Percentiles rank a stretch among this genome's conserved stretches.
Conservation (phyloP, 768 basidiomycete genomes). For the Mycena indigotica region DNA sequence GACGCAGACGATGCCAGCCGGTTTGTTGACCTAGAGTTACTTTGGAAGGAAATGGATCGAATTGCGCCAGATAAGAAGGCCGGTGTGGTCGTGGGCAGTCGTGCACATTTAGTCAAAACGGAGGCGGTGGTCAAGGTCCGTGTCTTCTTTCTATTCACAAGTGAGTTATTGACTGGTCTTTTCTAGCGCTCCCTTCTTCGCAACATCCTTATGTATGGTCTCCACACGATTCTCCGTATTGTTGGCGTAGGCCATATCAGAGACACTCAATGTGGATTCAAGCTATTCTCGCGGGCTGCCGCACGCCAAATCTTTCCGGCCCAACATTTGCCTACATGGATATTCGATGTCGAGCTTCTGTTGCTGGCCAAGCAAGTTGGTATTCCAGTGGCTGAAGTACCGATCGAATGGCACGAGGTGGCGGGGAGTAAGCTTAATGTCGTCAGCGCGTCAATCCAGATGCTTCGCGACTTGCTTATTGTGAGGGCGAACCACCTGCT, state of each 20-base stretch:
- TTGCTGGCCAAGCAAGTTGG: conserved; percentile 77
- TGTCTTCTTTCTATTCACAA: conserved; percentile 5
- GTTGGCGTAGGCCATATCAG: conserved; percentile 89
- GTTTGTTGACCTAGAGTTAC: conserved; percentile 78
- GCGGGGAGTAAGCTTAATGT: conserved; percentile 90
- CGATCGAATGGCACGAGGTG: conserved; percentile 93
- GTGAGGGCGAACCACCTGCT: conserved; percentile 79
- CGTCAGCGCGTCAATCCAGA: conserved; percentile 80
- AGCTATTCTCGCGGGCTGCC: conserved; percentile 84
- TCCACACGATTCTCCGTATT: conserved; percentile 86
- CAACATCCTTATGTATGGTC: conserved; percentile 91
- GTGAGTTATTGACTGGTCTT: background rate
- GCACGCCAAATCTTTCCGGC: conserved; percentile 83
- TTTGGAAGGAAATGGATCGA: conserved; percentile 76
- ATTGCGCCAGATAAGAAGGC: conserved; percentile 51
- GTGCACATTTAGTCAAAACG: conserved; percentile 90
- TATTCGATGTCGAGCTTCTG: conserved; percentile 94
- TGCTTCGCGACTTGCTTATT: conserved; percentile 85
- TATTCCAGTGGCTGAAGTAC: conserved; percentile 83
- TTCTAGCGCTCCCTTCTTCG: conserved; percentile 81
- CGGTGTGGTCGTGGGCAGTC: conserved; percentile 80
- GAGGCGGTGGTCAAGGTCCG: conserved; percentile 91
- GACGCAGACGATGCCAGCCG: conserved; percentile 94
- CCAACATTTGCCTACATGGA: conserved; percentile 90
- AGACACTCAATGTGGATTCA: conserved; percentile 95